Conservation (phyloP, 805 yeast genomes). For the Myxozyma nipponensis region DNA sequence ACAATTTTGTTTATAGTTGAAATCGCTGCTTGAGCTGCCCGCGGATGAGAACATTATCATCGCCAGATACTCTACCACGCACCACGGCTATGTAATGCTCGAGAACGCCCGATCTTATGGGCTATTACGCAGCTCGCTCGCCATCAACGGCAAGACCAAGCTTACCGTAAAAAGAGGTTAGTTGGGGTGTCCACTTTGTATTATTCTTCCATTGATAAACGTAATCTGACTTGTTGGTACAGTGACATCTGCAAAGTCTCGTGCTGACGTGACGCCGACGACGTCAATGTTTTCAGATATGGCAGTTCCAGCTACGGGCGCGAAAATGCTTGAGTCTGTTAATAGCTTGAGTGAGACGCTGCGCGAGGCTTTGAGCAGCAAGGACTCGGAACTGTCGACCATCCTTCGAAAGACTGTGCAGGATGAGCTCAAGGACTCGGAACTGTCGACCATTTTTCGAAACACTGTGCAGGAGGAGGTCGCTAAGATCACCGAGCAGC, state of each 20-base stretch:
- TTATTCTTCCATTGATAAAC: neutral
- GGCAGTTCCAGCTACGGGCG: too few relatives aligned
- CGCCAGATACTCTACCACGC: slow-evolving; percentile 20
- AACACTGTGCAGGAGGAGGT: neutral
- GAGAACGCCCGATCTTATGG: slow-evolving; percentile 14
- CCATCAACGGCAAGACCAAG: slow-evolving; percentile 20
- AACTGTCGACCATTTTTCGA: neutral
- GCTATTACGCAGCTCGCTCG: slow-evolving; percentile 15
- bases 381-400: neutral
- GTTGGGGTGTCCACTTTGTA: neutral
- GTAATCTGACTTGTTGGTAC: neutral
- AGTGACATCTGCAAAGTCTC: too few relatives aligned
- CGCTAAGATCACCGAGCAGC: neutral
- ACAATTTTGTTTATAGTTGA: slow-evolving; percentile 7
- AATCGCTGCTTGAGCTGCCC: slow-evolving; percentile 19
- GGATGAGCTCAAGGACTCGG: neutral
- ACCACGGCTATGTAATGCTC: slow-evolving; percentile 10
- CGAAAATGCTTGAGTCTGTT: too few relatives aligned
- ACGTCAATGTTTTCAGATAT: too few relatives aligned
- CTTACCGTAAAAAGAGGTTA: slow-evolving; percentile 14
- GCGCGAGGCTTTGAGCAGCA: neutral
- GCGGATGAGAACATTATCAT: slow-evolving; percentile 4
- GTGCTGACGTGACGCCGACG: too few relatives aligned
- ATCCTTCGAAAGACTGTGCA: neutral
- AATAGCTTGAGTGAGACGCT: neutral